These are phyloP conservation scores for Cryptosporidium baileyi DNA, from an alignment of 169 alveolate genomes.

Conservation along the genomic window DNA sequence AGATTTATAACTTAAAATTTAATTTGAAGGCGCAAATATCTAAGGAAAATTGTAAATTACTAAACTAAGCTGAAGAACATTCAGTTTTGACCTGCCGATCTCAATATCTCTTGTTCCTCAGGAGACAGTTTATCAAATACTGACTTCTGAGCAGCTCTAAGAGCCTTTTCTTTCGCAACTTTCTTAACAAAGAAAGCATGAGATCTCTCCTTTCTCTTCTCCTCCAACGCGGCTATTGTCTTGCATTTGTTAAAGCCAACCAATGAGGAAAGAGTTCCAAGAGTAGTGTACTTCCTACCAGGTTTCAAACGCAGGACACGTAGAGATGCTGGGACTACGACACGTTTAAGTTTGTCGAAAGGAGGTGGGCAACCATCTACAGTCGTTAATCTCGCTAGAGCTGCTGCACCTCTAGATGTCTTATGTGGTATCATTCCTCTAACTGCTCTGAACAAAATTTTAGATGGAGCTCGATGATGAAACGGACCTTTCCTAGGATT, in stretches of 20 bases:
- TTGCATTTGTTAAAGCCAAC: conserved; percentile 92
- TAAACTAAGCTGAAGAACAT: neutral
- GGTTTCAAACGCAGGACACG: conserved; percentile 87
- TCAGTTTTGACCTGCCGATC: conserved; percentile 33
- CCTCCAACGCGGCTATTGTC: conserved; percentile 87
- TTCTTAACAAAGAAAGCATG: conserved; percentile 83
- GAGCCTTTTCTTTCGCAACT: conserved; percentile 72
- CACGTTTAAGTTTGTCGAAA: conserved; percentile 90
- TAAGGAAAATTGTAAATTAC: too few relatives aligned
- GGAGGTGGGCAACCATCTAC: conserved; percentile 95
- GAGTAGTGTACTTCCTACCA: conserved; percentile 82
- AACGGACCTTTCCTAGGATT: conserved; percentile 96
- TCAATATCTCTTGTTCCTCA: conserved; percentile 47
- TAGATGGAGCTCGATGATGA: conserved; percentile 97
- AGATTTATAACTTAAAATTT: too few relatives aligned
- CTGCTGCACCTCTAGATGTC: conserved; percentile 96
- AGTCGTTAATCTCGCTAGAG: conserved; percentile 92
- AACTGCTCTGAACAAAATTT: conserved; percentile 95
- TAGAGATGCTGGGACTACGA: conserved; percentile 92
- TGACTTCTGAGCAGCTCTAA: conserved; percentile 13
- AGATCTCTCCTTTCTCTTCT: conserved; percentile 88
- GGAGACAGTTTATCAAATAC: conserved; percentile 27
- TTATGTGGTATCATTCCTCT: conserved; percentile 99
- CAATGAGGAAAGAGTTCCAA: conserved; percentile 89
- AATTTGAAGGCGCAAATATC: too few relatives aligned